phyloP scores from a whole-genome alignment of 208 protist species.

The Acanthamoeba healyi region DNA sequence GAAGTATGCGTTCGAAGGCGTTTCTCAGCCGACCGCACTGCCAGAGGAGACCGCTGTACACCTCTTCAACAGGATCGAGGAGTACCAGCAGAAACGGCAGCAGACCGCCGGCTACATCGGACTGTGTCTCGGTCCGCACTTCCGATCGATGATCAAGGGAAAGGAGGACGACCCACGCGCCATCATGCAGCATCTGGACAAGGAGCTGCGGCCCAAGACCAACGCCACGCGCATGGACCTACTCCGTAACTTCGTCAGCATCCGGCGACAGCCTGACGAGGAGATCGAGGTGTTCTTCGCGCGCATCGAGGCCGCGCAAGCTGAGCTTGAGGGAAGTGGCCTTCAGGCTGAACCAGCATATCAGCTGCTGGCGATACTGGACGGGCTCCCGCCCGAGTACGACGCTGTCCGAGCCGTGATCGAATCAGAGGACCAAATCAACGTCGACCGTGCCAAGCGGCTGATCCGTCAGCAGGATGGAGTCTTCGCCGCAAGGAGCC shows the following conservation, averaged over 20 bases:
- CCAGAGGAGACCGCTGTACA: neutral
- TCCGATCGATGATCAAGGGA: neutral
- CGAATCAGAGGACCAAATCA: neutral
- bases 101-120: neutral
- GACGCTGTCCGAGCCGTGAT: neutral
- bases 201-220: neutral
- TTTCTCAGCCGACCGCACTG: neutral
- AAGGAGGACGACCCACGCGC: neutral
- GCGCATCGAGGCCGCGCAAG: neutral
- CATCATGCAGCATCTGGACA: neutral
- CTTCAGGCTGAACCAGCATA: neutral
- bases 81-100: neutral
- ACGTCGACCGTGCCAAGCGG: neutral
- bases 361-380: neutral
- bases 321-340: neutral
- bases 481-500: neutral
- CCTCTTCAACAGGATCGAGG: neutral
- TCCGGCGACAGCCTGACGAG: neutral
- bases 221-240: neutral
- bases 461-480: neutral
- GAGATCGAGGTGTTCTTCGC: neutral
- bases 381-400: neutral
- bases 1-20: neutral
- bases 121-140: neutral
- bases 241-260: neutral